Percentiles rank a stretch among this genome's conserved stretches.
These are phyloP conservation scores for Fusarium virguliforme DNA, from an alignment of 2,329 filamentous ascomycete species.

Conservation along the genomic window DNA sequence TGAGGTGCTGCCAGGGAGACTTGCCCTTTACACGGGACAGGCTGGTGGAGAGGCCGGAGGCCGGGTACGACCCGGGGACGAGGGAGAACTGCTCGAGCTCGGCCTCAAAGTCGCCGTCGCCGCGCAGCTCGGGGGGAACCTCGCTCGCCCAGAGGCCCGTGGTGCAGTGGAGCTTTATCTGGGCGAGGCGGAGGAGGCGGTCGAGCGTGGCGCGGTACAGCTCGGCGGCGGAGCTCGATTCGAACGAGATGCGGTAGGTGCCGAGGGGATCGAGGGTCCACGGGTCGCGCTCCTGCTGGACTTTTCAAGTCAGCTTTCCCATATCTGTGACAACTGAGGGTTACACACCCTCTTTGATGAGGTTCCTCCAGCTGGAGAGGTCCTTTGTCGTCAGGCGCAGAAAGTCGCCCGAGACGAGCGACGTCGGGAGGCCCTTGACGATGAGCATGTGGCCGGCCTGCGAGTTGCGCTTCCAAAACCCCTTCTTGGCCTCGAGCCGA, in stretches of 20 bases:
- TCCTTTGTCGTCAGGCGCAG: slow-evolving; percentile 76
- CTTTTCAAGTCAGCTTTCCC: slow-evolving; percentile 50
- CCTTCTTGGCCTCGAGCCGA: slow-evolving; percentile 1
- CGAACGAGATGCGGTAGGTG: slow-evolving; percentile 80
- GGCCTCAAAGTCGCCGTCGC: slow-evolving; percentile 31
- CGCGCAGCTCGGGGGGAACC: slow-evolving; percentile 49
- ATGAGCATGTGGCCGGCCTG: slow-evolving; percentile 63
- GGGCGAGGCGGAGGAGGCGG: slow-evolving; percentile 55
- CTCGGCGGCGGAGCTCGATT: slow-evolving; percentile 69
- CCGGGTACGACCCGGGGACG: slow-evolving; percentile 47
- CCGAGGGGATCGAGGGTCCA: slow-evolving; percentile 75
- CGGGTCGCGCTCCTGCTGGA: slow-evolving; percentile 76
- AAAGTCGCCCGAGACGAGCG: slow-evolving; percentile 79
- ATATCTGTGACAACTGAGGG: slow-evolving; percentile 15
- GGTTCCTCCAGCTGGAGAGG: slow-evolving; percentile 77
- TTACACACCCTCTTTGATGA: slow-evolving; percentile 69
- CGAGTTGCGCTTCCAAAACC: background rate
- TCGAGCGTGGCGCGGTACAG: slow-evolving; percentile 68
- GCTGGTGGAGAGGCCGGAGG: slow-evolving; percentile 19
- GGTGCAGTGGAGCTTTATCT: slow-evolving; percentile 51
- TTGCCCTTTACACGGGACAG: slow-evolving; percentile 43
- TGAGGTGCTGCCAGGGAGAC: slow-evolving; percentile 49
- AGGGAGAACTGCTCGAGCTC: slow-evolving; percentile 53
- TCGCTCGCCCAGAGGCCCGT: slow-evolving; percentile 53
- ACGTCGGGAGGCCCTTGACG: slow-evolving; percentile 71